Base-by-base conservation (phyloP, 176 grass and related monocot species). In the Eremochloa ophiuroides region DNA sequence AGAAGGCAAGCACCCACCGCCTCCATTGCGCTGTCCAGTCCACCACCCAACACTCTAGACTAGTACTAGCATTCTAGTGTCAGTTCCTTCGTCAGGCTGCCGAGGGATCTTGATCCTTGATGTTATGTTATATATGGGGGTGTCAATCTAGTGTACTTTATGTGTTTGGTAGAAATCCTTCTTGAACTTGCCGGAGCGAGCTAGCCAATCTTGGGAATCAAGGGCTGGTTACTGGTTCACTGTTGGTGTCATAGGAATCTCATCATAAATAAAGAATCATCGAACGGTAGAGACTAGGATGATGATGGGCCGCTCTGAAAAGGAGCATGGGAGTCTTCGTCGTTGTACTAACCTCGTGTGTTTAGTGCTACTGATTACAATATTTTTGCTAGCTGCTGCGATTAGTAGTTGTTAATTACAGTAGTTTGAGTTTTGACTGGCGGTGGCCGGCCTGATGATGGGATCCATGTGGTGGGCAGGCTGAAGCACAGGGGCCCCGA, bases 401-500 rank as follows among this genome's bases (percentile, higher is more conserved):
- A 30, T 4, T n/a, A 56, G 22, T 38, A 7, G 26, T 70, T 26
- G 39, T 17, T 67, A 26, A 0, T 59, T n/a, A n/a, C n/a, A n/a
- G 34, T 34, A 2, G 17, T 67, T 38, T 20, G 0, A n/a, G 64
- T 61, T 43, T 16, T 78, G 30, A 71, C 65, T 22, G 23, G 31
- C 14, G 41, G 34, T 4, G 34, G 34, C 34, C 34, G 15, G 14
- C 7, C 47, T 43, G 38, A 4, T 59, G 70, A 14, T 44, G 68
- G 41, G 11, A 13, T 27, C 8, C 33, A 35, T 65, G 51, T 74
- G 68, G 38, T 35, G 60, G 55, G 84, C 82, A 99, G 96, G 85
- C 80, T 95, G 79, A 93, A 88, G 89, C 96, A 99, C 80, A 71
- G 96, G 61, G 96, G 96, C 0, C 96, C 96, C 0, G 96, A 99